These are phyloP conservation scores for Neurospora pannonica DNA, from an alignment of 495 filamentous ascomycete genomes.

Conservation along the genomic window DNA sequence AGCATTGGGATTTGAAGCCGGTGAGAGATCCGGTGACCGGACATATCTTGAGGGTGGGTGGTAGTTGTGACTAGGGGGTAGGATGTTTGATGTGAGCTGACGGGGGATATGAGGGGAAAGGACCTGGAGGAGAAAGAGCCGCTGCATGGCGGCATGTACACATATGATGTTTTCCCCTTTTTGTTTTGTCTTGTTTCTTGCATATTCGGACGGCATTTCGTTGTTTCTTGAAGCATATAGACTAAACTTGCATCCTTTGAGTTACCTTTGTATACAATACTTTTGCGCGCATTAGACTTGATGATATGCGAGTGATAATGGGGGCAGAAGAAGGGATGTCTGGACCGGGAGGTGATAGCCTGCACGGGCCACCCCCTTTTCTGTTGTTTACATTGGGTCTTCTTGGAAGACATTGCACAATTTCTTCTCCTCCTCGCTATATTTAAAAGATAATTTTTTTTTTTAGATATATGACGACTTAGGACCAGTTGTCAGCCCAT, in stretches of 20 bases:
- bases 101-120: background rate
- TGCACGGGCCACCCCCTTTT: background rate
- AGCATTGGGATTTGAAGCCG: slow-evolving; percentile 16
- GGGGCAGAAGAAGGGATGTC: background rate
- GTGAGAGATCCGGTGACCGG: slow-evolving; percentile 10
- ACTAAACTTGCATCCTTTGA: background rate
- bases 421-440: no score
- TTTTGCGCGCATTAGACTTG: background rate
- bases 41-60: slow-evolving; percentile 9
- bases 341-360: background rate
- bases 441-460: no score
- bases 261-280: background rate
- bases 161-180: background rate
- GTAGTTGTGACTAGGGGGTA: slow-evolving; percentile 9
- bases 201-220: background rate
- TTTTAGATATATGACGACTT: no score
- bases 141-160: background rate
- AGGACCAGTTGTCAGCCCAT: no score
- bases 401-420: background rate
- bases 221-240: background rate
- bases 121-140: background rate
- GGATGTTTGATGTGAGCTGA: background rate
- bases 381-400: background rate
- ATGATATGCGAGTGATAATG: background rate
- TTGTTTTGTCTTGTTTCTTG: background rate